Base-by-base conservation (phyloP, 306 rosid species). In the Aeschynomene evenia region DNA sequence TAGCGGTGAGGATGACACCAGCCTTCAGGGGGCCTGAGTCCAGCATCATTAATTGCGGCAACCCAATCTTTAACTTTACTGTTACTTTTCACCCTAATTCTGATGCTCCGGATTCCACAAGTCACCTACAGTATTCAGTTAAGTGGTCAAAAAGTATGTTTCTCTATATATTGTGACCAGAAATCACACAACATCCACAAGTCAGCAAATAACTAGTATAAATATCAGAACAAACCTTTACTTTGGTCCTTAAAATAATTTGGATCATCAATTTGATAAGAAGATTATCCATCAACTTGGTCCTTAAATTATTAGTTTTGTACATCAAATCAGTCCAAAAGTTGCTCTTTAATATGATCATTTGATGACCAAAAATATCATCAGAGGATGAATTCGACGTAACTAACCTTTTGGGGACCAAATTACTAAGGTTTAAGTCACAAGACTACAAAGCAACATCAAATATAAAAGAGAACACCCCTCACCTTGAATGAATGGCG, bases 1-100 rank as follows among this genome's bases (percentile, higher is more conserved):
- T 85, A 91, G 54, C 99, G 92, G 48, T 91, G 99, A 76, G 96
- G 95, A 83, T 91, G 88, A 80, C 99, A 95, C 99, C 97, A 91
- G 40, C 99, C 97, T 81, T 95, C 99, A 57, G 97, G 97, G 83
- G 99, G 95, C 80, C 92, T 85, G 43, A 87, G 88, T 69, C 95
- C 99, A 76, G 96, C 96, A 84, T 95, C 97, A 68, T 95, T 91
- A 39, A 95, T 85, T 21, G 96, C 89, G 21, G 99, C 95, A 22
- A 95, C 96, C 99, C 99, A 95, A 69, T 85, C 99, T 80, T 84
- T 89, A 80, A 86, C 96, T 85, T 83, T 88, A 67, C 83, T 79
- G 43, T 83, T 78, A 71, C 81, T 89, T 82, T 80, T 91, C 42
- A 66, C 84, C 79, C 99, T 95, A 71, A 95, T 63, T 76, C 85